Conservation (phyloP, 1,139 yeast species). For the Magnusiomyces tetraspermus region DNA sequence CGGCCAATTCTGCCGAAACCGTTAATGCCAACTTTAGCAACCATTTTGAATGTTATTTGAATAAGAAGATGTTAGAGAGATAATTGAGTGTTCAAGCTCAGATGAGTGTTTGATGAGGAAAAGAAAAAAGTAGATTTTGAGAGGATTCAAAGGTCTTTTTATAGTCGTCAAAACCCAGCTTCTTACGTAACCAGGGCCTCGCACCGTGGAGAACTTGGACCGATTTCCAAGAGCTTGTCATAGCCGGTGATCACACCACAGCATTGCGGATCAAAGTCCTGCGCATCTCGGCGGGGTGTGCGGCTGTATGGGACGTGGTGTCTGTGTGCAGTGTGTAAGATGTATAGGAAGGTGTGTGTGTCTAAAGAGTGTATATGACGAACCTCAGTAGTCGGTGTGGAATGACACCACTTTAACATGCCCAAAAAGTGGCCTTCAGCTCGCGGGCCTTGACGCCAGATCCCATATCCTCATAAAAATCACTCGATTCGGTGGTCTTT, state of each 20-base stretch:
- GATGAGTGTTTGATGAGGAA: too few relatives aligned
- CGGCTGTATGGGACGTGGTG: too few relatives aligned
- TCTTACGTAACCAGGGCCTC: not conserved
- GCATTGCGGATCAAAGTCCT: too few relatives aligned
- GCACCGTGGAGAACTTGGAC: not conserved
- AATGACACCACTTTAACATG: too few relatives aligned
- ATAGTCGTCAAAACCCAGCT: constrained; percentile 1
- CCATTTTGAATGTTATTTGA: constrained; percentile 25
- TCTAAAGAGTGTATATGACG: too few relatives aligned
- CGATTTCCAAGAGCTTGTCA: not conserved
- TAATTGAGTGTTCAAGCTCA: not conserved
- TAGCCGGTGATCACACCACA: too few relatives aligned
- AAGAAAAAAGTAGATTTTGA: not conserved
- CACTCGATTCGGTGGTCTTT: too few relatives aligned
- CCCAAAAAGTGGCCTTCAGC: too few relatives aligned
- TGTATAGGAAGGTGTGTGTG: not conserved
- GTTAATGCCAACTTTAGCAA: constrained; percentile 60
- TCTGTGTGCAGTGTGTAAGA: not conserved
- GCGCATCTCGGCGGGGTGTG: too few relatives aligned
- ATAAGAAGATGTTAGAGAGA: not conserved
- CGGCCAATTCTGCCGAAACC: constrained; percentile 90
- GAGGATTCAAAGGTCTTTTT: constrained; percentile 9
- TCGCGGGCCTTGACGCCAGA: too few relatives aligned
- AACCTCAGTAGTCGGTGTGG: too few relatives aligned
- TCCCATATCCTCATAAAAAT: too few relatives aligned